These are phyloP conservation scores for Rosa multiflora DNA, from an alignment of 306 rosid genomes.

Conservation along the genomic window DNA sequence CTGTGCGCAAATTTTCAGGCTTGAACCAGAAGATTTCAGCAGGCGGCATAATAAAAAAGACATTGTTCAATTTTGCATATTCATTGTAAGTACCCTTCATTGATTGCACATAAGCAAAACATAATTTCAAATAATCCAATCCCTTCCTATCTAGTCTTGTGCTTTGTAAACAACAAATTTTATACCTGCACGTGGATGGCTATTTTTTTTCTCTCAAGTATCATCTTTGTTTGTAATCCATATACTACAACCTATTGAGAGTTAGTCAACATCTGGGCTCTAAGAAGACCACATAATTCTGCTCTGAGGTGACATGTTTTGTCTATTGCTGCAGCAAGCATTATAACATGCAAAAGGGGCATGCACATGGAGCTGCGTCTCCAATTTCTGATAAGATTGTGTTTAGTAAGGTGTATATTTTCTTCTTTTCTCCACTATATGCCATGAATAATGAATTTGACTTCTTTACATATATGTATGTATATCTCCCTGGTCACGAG, in stretches of 20 bases:
- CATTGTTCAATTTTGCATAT: slow-evolving; percentile 73
- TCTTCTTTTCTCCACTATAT: neutral
- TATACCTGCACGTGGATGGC: neutral
- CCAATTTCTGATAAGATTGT: slow-evolving; percentile 77
- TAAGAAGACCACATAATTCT: neutral
- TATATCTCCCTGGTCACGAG: neutral
- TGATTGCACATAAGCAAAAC: neutral
- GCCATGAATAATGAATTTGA: slow-evolving; percentile 9
- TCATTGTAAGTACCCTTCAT: slow-evolving; percentile 55
- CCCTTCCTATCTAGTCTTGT: slow-evolving; percentile 4
- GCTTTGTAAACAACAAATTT: neutral
- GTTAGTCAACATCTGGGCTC: neutral
- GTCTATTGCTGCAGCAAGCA: slow-evolving; percentile 57
- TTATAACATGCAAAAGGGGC: slow-evolving; percentile 68
- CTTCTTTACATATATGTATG: neutral
- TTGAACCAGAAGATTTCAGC: slow-evolving; percentile 76
- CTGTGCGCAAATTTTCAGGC: slow-evolving; percentile 49
- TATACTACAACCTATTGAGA: neutral
- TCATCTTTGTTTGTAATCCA: neutral
- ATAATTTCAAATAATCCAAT: neutral
- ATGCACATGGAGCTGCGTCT: slow-evolving; percentile 51
- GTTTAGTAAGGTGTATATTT: slow-evolving; percentile 63
- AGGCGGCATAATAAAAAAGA: slow-evolving; percentile 68
- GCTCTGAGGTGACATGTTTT: slow-evolving; percentile 15
- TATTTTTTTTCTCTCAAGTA: neutral